Evolutionary conservation across 106 monocot genomes (phyloP), one percentile per base, ranked within the genome.

Genomic region (Ottelia alismoides): DNA sequence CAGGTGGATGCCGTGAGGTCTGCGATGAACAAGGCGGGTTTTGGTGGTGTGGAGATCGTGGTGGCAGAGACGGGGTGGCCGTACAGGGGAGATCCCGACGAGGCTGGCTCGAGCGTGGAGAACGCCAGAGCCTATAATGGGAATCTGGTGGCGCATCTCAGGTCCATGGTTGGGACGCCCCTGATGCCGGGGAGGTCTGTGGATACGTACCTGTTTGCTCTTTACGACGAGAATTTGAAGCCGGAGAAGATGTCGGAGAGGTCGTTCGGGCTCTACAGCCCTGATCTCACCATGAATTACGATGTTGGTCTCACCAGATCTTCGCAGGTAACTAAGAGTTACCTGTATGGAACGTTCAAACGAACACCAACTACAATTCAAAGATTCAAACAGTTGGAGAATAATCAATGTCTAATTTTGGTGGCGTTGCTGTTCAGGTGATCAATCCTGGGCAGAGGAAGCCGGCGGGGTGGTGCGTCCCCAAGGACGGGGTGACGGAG

Each of bases 41-140:
- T 74, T 65, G 56, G 21, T 4, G 92, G 79, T 48, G 61, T 92
- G 27, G 71, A 73, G 9, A 79, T 92, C 60, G 82, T 66, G 11
- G 61, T 92, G 31, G 67, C 82, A 1, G 78, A 85, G 71, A 82
- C 76, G 0, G 92, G 92, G 14, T 92, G 85, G 92, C 82, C 92
- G 11, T 78, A 78, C 1, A 64, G 22, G 20, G 85, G 92, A 1
- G 78, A 74, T 10, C 27, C 72, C 5, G 56, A 70, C 55, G 67
- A 85, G 61, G 47, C 60, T 10, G 85, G 71, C 6, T 67, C 65
- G 1, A 29, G 14, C 30, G 25, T 53, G 14, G 76, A 78, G 28
- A 65, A 53, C 20, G 92, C 85, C 2, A 22, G 68, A 56, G 71
- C 70, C 25, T 92, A 82, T 57, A 85, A 78, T 54, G 45, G 22